Conservation (phyloP, 768 basidiomycete genomes). For the Hericium rajendrae region DNA sequence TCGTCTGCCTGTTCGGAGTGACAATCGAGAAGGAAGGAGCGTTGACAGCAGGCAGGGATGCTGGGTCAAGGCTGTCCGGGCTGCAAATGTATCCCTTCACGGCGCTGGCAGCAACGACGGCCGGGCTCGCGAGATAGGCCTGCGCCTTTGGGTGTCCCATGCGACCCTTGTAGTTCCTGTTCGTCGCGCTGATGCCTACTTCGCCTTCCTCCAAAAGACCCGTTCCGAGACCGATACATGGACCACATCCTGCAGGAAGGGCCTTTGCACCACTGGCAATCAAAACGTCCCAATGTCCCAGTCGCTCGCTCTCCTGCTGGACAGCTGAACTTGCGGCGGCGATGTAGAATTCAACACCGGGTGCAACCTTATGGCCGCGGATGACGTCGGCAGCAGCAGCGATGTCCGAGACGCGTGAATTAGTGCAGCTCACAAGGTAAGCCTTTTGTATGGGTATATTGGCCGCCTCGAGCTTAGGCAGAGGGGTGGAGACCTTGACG, state of each 20-base stretch:
- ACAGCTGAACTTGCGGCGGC: slow-evolving; percentile 91
- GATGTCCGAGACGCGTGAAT: slow-evolving; percentile 92
- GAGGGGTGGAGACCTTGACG: slow-evolving; percentile 91
- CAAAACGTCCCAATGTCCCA: slow-evolving; percentile 84
- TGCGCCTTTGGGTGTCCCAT: slow-evolving; percentile 96
- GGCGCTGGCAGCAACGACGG: slow-evolving; percentile 94
- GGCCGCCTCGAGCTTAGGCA: slow-evolving; percentile 68
- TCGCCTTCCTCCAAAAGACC: slow-evolving; percentile 92
- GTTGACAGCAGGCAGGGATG: slow-evolving; percentile 36
- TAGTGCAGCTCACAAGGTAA: slow-evolving; percentile 97
- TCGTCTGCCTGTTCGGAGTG: slow-evolving; percentile 16
- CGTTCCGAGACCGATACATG: slow-evolving; percentile 92
- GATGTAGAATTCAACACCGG: slow-evolving; percentile 93
- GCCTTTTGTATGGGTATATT: slow-evolving; percentile 89
- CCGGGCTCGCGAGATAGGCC: slow-evolving; percentile 93
- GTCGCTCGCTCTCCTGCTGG: slow-evolving; percentile 77
- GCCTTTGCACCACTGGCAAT: slow-evolving; percentile 85
- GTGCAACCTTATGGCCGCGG: slow-evolving; percentile 66
- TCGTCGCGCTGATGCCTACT: slow-evolving; percentile 94
- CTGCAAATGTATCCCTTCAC: slow-evolving; percentile 85
- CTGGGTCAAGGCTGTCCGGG: slow-evolving; percentile 57
- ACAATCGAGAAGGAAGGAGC: slow-evolving; percentile 51
- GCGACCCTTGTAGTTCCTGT: slow-evolving; percentile 97
- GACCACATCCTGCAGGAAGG: slow-evolving; percentile 93
- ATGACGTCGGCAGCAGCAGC: slow-evolving; percentile 88